Percentiles rank a stretch among this genome's conserved stretches.
Evolutionary conservation across 1,284 basidiomycete genomes (phyloP).

Genomic region (Boletus semigastroideus): DNA sequence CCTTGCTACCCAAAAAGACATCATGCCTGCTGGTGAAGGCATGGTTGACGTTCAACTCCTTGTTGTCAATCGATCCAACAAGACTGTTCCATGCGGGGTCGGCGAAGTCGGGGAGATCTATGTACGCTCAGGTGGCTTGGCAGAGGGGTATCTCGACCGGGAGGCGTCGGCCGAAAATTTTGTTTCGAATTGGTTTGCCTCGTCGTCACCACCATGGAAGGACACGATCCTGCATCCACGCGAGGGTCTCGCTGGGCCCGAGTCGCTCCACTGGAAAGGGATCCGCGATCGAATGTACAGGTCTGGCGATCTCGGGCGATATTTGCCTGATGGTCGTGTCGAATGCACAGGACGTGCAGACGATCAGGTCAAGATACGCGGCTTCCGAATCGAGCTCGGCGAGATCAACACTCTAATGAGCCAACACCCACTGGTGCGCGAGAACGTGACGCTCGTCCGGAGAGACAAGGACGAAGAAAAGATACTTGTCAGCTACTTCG

Average conservation of each 20-base stretch:
- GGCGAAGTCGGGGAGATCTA: conserved; percentile 99
- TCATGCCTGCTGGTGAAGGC: conserved; percentile 96
- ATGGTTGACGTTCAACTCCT: conserved; percentile 99
- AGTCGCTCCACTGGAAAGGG: conserved; percentile 90
- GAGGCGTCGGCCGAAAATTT: conserved; percentile 90
- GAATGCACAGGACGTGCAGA: conserved; percentile 98
- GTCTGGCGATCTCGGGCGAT: conserved; percentile 95
- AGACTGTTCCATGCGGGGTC: conserved; percentile 86
- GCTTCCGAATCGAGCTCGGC: conserved; percentile 98
- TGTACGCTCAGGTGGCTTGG: conserved; percentile 93
- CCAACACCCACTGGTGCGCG: conserved; percentile 90
- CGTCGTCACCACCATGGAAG: conserved; percentile 47
- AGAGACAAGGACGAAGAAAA: conserved; percentile 99
- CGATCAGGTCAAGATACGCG: conserved; percentile 99
- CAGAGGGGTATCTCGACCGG: conserved; percentile 92
- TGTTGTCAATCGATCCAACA: conserved; percentile 93
- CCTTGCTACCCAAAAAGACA: conserved; percentile 93
- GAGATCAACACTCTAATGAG: conserved; percentile 98
- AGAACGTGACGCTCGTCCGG: conserved; percentile 96
- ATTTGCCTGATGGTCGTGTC: conserved; percentile 90
- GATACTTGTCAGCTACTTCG: conserved; percentile 97
- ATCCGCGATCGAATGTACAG: conserved; percentile 98
- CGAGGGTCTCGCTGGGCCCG: conserved; percentile 60
- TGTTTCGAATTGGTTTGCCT: conserved; percentile 88
- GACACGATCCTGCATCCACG: conserved; percentile 73